Percentiles rank a stretch among this genome's conserved stretches.
phyloP scores from a whole-genome alignment of 192 early-diverging fungal genomes.

The Powellomyces hirtus region DNA sequence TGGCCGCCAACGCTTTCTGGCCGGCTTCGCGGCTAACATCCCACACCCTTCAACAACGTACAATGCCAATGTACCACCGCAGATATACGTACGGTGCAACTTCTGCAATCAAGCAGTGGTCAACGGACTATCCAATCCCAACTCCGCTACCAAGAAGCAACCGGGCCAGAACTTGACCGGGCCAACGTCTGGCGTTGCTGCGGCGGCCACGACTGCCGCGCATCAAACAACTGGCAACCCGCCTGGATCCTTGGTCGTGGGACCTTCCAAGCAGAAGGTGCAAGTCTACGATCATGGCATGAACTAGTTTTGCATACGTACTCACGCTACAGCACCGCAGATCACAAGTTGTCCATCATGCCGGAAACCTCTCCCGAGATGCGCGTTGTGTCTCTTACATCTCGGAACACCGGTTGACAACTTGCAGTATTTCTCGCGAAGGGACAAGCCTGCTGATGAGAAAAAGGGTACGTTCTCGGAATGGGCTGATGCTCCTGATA shows the following conservation, averaged over 20 bases:
- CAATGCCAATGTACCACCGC: constrained; percentile 43
- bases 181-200: neutral
- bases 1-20: constrained; percentile 56
- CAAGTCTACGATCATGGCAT: neutral
- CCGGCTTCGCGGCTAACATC: constrained; percentile 4
- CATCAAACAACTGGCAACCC: neutral
- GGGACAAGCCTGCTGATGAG: constrained; percentile 15
- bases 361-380: constrained; percentile 33
- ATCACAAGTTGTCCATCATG: constrained; percentile 46
- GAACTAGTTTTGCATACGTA: no score
- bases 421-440: constrained; percentile 36
- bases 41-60: constrained; percentile 24
- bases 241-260: constrained; percentile 2
- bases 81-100: constrained; percentile 83
- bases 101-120: constrained; percentile 61
- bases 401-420: constrained; percentile 65
- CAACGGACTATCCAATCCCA: neutral
- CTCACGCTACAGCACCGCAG: no score
- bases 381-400: constrained; percentile 33
- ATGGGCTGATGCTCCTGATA: no score
- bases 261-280: constrained; percentile 21
- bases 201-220: neutral
- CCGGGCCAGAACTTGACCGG: neutral
- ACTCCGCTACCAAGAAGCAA: neutral
- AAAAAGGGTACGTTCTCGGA: constrained; percentile 7